Evolutionary conservation across 371 early-diverging fungal species (phyloP), one percentile per base, ranked within the genome.

Genomic region (Mucor racemosus): DNA sequence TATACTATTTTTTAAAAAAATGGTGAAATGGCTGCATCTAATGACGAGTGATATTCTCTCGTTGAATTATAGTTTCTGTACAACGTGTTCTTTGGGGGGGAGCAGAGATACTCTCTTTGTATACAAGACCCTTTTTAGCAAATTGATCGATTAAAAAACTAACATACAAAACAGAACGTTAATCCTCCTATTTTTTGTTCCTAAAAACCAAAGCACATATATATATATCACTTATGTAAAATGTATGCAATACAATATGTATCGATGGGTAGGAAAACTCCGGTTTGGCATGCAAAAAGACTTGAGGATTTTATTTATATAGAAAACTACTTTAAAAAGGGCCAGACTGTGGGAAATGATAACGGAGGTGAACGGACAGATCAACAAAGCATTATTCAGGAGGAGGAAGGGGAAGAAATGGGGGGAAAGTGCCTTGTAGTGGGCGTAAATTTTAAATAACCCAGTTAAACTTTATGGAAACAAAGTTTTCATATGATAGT

Each of bases 311-410:
- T 54, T 53, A 63, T 63, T 63, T 64, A 64, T 69, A 58, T 60
- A 60, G 40, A 53, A 35, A 54, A 44, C 54, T 56, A 44, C 26
- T 62, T 54, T 41, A 54, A 55, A 40, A 38, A 57, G 42, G 62
- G 53, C 40, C 53, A 50, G 50, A 39, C 50, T 61, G 26, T 53
- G 39, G 46, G 53, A 62, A 26, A 55, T 58, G 66, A 70, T 70
- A 70, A 70, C 70, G 70, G 70, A 66, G 60, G 58, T 58, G 66
- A 58, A 66, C 70, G 70, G 70, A 70, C 70, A 66, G 70, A 66
- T 62, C 70, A 62, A 57, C 42, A 19, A 58, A 63, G 15, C 48
- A 53, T 38, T 40, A 40, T 54, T 63, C 56, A 56, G 64, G 56
- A 41, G 54, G 19, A 19, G 48, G 48, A 19, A 19, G 17, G 48